These are phyloP conservation scores for Sphagnum magellanicum DNA, from an alignment of 228 moss, liverwort and hornwort species.

Conservation along the genomic window DNA sequence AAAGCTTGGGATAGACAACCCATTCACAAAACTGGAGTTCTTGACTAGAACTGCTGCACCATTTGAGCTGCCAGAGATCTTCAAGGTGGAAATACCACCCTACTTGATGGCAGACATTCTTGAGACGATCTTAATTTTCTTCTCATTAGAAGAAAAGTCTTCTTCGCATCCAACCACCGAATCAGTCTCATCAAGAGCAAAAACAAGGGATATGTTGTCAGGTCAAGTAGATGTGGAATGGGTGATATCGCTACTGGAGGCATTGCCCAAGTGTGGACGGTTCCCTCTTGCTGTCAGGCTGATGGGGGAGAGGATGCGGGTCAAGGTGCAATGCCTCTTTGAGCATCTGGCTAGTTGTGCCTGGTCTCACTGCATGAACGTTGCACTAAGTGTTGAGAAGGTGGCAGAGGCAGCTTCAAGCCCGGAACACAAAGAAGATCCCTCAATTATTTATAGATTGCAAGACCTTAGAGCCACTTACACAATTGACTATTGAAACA, in stretches of 20 bases:
- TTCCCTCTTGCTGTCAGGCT: conserved; percentile 32
- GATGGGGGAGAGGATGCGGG: conserved; percentile 12
- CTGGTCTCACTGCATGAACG: conserved; percentile 15
- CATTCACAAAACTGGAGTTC: conserved; percentile 22
- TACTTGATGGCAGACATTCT: conserved; percentile 32
- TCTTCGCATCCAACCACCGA: background rate
- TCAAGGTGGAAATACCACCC: conserved; percentile 50
- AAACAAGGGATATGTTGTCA: background rate
- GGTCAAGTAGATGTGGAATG: conserved; percentile 17
- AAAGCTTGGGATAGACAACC: conserved; percentile 25
- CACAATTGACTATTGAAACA: too few species aligned
- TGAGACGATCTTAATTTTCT: conserved; percentile 24
- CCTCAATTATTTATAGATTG: too few species aligned
- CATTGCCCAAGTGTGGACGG: conserved; percentile 22
- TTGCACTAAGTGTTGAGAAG: background rate
- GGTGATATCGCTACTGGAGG: conserved; percentile 27
- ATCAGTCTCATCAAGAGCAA: background rate
- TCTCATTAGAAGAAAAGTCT: conserved; percentile 4
- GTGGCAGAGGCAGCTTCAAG: background rate
- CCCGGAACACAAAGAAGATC: too few species aligned
- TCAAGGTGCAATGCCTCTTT: conserved; percentile 21
- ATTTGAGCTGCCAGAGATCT: conserved; percentile 17
- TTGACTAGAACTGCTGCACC: conserved; percentile 19
- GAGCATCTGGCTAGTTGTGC: conserved; percentile 7
- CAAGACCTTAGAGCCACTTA: too few species aligned